Base-by-base conservation (phyloP, 108 stramenopile species). In the Nitzschia inconspicua region DNA sequence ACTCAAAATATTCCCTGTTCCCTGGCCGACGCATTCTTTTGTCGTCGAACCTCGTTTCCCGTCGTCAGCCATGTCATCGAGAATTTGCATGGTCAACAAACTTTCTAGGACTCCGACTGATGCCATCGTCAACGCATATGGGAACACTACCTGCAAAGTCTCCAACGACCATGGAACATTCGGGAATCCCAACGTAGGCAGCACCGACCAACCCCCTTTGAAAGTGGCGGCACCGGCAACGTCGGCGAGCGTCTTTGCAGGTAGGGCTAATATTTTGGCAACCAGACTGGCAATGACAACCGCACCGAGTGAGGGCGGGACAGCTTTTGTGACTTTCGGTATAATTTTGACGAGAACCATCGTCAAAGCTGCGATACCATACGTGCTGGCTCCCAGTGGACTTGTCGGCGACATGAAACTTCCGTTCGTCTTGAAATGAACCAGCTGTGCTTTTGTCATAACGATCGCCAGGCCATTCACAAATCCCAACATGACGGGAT, bases 401-500 rank as follows among this genome's bases (percentile, higher is more conserved):
- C 41, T 67, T 0, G 66, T 24, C 10, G 76, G 53, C 5, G 75
- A 66, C 31, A 82, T 42, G 51, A 80, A 81, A 8, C 20, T 65
- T 3, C 80, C 78, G 22, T 37, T 55, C 13, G 49, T 59, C 51
- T 80, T 60, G 70, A 94, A 96, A 57, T 85, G 83, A 7, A 60
- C 68, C 52, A 95, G 58, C 62, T 96, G 95, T 10, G 93, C 90
- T 51, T 80, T 77, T n/a, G 84, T 67, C 82, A 96, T 91, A 32
- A 96, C 89, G 2, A 95, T 46, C n/a, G 88, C 80, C 43, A 96
- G 67, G 22, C 95, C 93, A 62, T 94, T 94, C 20, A 91, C 91
- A 63, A 96, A 96, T 0, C 93, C 93, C 14, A 95, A 46, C 91
- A 96, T 96, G 32, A 94, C 93, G 23, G 91, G 88, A 49, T 91